Base-by-base conservation (phyloP, 1,139 yeast species). In the Yamadazyma epiphylla region DNA sequence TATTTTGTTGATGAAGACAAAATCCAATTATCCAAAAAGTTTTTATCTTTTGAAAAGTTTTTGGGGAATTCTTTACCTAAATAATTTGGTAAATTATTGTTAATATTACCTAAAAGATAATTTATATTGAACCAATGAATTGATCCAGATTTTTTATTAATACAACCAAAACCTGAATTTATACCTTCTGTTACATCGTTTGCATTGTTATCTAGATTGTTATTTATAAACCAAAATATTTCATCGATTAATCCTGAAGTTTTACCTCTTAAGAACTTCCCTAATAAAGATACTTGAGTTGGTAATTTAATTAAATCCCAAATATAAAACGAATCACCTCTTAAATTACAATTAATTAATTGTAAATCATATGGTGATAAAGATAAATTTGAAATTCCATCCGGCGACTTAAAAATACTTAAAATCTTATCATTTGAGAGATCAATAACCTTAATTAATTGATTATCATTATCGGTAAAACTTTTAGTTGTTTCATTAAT, bases 231-330 rank as follows among this genome's bases (percentile, higher is more conserved):
- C 88, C 89, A 81, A 22, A 69, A 53, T 3, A 80, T 57, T 14
- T 71, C 66, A 24, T 62, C 58, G 11, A 80, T 67, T 2, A 63
- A 51, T 1, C 84, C 78, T 3, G 80, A 70, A 0, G 85, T 79
- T 44, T 76, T 77, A 3, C 89, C 89, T 24, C 88, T 60, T 8
- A 57, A 58, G 43, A 77, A 80, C 39, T 76, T 74, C 10, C 84
- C 87, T 30, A 77, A 51, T 15, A 80, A 55, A 0, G 74, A 60
- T 3, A 80, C 64, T 39, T 76, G 76, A 1, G 45, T 45, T 0
- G 80, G 77, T 22, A 70, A 55, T 35, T 69, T 66, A 26, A 79
- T 65, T 32, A 74, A 61, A 45, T 81, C 89, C 82, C 86, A 81
- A 41, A 79, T 61, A 44, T 66, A 78, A 9, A 80, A 58, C 29